These are phyloP conservation scores for Debaryomyces castellii DNA, from an alignment of 805 yeast species.

Conservation along the genomic window DNA sequence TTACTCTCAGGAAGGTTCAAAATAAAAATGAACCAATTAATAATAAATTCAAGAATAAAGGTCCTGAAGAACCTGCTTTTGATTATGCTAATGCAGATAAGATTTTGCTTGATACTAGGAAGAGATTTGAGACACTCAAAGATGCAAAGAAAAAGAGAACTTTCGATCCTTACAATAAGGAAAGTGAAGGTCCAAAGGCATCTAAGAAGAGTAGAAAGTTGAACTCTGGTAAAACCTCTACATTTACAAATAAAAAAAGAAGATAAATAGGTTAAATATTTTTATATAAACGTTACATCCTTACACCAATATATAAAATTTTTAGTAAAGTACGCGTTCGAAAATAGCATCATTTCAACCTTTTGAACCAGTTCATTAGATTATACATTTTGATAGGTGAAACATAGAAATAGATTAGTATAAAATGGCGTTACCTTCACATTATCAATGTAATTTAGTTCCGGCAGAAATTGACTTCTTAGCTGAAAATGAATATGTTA, in stretches of 20 bases:
- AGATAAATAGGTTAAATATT: constrained; percentile 1
- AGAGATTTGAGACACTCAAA: constrained; percentile 11
- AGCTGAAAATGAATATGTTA: constrained; percentile 75
- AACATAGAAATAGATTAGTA: not conserved
- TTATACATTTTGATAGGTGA: not conserved
- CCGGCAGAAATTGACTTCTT: constrained; percentile 81
- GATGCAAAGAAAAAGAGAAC: constrained; percentile 37
- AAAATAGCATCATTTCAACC: too few relatives aligned
- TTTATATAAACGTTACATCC: not conserved
- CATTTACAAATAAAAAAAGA: constrained; percentile 19
- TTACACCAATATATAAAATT: not conserved
- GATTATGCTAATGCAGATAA: constrained; percentile 48
- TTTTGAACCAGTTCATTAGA: too few relatives aligned
- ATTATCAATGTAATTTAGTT: constrained; percentile 54
- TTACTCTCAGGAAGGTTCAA: constrained; percentile 34
- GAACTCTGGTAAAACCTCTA: constrained; percentile 36
- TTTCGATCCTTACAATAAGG: constrained; percentile 60
- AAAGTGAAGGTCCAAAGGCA: constrained; percentile 52
- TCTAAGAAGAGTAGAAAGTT: constrained; percentile 44
- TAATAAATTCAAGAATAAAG: constrained; percentile 4
- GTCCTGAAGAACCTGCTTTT: constrained; percentile 23
- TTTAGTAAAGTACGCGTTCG: not conserved
- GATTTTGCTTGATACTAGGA: constrained; percentile 28
- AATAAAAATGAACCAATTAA: constrained; percentile 10
- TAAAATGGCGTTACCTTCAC: constrained; percentile 64